Evolutionary conservation across 2,329 filamentous ascomycete species (phyloP).

Genomic region (Trichoderma breve): DNA sequence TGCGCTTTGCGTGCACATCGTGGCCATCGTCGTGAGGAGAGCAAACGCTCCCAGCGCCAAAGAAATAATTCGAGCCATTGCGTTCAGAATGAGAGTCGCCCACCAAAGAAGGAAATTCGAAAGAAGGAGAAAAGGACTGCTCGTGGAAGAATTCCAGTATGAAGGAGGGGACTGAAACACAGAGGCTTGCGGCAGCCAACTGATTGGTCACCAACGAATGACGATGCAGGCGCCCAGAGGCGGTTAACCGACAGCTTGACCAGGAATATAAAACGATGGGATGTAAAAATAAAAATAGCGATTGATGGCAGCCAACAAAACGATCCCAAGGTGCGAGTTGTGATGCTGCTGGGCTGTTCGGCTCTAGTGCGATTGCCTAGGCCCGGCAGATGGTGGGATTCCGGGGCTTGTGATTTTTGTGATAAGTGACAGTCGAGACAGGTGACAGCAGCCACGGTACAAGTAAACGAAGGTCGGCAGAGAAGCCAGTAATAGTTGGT

Average conservation of each 20-base stretch:
- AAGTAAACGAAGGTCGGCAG: conserved; percentile 1
- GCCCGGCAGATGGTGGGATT: conserved; percentile 16
- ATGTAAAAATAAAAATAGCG: neutral
- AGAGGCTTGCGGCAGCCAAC: neutral
- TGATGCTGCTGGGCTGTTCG: neutral
- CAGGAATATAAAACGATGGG: neutral
- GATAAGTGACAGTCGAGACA: conserved; percentile 14
- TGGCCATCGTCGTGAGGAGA: conserved; percentile 23
- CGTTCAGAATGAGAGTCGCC: neutral
- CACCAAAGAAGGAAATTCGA: neutral
- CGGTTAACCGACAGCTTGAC: neutral
- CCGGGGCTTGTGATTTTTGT: conserved; percentile 15
- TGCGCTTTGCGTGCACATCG: conserved; percentile 25
- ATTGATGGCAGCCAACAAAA: neutral
- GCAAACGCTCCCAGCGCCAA: conserved; percentile 21
- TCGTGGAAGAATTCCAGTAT: conserved; percentile 7
- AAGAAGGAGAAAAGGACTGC: neutral
- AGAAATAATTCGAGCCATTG: conserved; percentile 10
- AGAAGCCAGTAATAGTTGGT: neutral
- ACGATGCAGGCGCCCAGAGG: neutral
- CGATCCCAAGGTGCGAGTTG: neutral
- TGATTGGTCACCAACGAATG: neutral
- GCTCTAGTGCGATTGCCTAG: neutral
- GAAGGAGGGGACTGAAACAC: conserved; percentile 5
- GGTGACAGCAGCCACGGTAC: neutral